Percentiles rank a stretch among this genome's conserved stretches.
These are phyloP conservation scores for Fusarium sp. DNA, from an alignment of 2,329 filamentous ascomycete genomes.

Conservation along the genomic window DNA sequence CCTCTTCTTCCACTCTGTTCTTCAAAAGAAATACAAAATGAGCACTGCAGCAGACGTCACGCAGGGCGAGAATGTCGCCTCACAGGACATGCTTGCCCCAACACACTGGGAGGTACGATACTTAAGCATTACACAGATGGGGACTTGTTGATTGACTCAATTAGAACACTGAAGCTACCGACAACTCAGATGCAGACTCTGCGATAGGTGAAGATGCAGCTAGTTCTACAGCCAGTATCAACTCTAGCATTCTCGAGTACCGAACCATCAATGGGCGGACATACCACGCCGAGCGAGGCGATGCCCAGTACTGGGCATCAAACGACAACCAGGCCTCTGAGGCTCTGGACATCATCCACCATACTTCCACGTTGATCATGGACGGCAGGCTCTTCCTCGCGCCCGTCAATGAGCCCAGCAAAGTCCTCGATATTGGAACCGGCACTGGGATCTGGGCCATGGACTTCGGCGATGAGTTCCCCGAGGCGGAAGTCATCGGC, in stretches of 20 bases:
- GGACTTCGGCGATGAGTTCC: conserved; percentile 58
- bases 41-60: neutral
- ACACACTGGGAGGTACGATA: conserved; percentile 29
- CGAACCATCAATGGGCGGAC: conserved; percentile 34
- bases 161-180: conserved; percentile 5
- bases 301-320: conserved; percentile 33
- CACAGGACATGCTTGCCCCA: conserved; percentile 18
- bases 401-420: neutral
- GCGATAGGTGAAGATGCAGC: conserved; percentile 13
- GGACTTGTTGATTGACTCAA: neutral
- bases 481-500: conserved; percentile 56
- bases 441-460: conserved; percentile 55
- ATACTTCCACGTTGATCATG: conserved; percentile 20
- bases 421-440: conserved; percentile 29
- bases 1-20: accelerated
- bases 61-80: neutral
- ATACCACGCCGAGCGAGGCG: conserved; percentile 32
- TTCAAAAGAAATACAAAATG: neutral
- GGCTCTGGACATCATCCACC: conserved; percentile 30
- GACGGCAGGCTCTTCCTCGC: conserved; percentile 27
- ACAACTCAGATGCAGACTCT: conserved; percentile 15
- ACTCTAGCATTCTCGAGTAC: conserved; percentile 34
- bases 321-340: conserved; percentile 32
- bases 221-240: conserved; percentile 29
- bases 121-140: accelerated